Base-by-base conservation (phyloP, 2,329 filamentous ascomycete genomes). In the Pyrenophora teres region DNA sequence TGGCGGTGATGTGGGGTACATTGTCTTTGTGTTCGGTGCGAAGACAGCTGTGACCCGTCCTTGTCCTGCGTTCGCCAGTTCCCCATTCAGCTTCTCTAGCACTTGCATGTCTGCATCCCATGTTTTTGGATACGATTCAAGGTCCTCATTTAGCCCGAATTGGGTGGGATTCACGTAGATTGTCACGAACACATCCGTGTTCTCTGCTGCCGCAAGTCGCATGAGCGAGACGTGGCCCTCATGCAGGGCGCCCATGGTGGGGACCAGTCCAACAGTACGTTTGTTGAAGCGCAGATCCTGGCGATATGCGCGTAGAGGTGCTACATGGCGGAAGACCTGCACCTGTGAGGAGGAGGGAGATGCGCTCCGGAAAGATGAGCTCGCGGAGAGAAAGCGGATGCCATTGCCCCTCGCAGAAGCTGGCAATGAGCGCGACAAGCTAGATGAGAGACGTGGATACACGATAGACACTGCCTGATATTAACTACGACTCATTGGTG, bases 171-270 rank as follows among this genome's bases (percentile, higher is more conserved):
- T 99, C 68, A 99, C 89, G 74, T 93, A 99, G 63, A 97, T 87
- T 70, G 88, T 92, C 49, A 99, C 89, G 56, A 97, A 87, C 50
- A 97, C 89, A 63, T 92, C 84, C 60, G 89, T 88, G 76, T 92
- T 94, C 65, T 96, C 90, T 40, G 81, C 79, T 1, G 92, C 92
- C 3, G 94, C 94, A 63, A 87, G 83, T 52, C 90, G 88, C 66
- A 96, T 88, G 18, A 99, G 83, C 3, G 89, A 89, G 44, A 96
- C 76, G 76, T 99, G 94, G 35, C 94, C 94, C 48, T 86, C 83
- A 74, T 99, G 94, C n/a, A 99, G 82, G 42, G 94, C 94, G 57
- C 94, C 94, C 94, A 99, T 97, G 27, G 94, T 99, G 1, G 94
- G 94, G 31, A 99, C 92, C 23, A 99, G 85, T 52, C 89, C 91